Percentiles rank a stretch among this genome's conserved stretches.
These are phyloP conservation scores for Tulasnella sp. DNA, from an alignment of 768 basidiomycete species.

Conservation along the genomic window DNA sequence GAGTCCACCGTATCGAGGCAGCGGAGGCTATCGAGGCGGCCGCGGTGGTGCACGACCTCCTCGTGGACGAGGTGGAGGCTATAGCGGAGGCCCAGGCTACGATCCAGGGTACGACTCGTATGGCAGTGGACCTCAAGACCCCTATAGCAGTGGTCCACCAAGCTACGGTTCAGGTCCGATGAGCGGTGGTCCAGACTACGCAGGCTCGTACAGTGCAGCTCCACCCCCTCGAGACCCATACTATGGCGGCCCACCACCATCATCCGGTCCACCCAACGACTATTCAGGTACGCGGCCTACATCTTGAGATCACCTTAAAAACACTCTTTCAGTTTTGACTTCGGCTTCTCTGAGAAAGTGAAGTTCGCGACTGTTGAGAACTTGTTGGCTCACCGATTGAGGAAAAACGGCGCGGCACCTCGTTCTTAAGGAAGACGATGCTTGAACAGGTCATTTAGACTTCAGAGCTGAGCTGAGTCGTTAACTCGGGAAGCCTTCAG, in stretches of 20 bases:
- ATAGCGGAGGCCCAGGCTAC: slow-evolving; percentile 34
- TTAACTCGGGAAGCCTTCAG: too few species aligned
- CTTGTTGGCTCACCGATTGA: background rate
- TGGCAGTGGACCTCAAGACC: slow-evolving; percentile 1
- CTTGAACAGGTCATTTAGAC: background rate
- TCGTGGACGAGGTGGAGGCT: slow-evolving; percentile 33
- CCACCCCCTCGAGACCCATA: slow-evolving; percentile 4
- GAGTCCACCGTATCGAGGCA: slow-evolving; percentile 31
- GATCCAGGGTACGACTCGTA: slow-evolving; percentile 6
- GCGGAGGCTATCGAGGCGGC: slow-evolving; percentile 33
- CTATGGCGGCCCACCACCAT: background rate
- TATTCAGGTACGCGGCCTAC: background rate
- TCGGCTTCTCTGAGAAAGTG: background rate
- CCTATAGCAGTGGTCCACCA: background rate
- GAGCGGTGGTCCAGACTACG: background rate
- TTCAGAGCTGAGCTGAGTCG: slow-evolving; percentile 2
- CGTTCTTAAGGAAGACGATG: background rate
- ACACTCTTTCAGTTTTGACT: background rate
- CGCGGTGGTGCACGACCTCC: slow-evolving; percentile 40
- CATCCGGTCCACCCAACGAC: background rate
- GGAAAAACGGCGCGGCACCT: background rate
- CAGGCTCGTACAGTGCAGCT: background rate
- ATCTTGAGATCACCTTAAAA: background rate
- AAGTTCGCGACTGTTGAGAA: background rate
- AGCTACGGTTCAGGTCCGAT: background rate